phyloP scores from a whole-genome alignment of 306 rosid genomes.

The Cicer chorassanicum region DNA sequence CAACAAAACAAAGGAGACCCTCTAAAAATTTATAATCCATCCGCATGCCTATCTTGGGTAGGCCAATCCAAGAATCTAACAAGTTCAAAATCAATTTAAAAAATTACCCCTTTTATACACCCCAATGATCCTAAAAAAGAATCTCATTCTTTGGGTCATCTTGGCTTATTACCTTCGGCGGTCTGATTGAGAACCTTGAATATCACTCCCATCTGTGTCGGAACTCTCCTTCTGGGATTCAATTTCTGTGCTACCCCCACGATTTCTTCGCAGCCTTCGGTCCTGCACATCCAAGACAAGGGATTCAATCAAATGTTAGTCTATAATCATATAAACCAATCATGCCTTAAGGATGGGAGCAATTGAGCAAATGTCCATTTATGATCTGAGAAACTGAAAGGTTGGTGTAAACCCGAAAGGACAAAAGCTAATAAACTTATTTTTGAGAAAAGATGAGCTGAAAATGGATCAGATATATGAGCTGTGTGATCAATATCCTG shows the following conservation, averaged over 20 bases:
- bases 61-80: conserved; percentile 54
- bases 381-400: conserved; percentile 12
- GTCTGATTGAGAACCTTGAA: conserved; percentile 59
- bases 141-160: conserved; percentile 45
- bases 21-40: background rate
- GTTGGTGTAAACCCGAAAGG: too few species aligned
- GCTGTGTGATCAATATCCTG: conserved; percentile 20
- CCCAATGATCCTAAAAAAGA: conserved; percentile 48
- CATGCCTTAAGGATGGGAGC: conserved; percentile 14
- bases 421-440: too few species aligned
- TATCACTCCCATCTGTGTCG: conserved; percentile 69
- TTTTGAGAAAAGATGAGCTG: too few species aligned
- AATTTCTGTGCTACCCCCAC: conserved; percentile 59
- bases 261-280: conserved; percentile 68
- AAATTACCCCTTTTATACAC: conserved; percentile 49
- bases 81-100: conserved; percentile 45
- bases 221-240: conserved; percentile 71
- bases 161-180: conserved; percentile 53
- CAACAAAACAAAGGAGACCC: conserved; percentile 26
- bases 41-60: conserved; percentile 36
- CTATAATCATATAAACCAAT: conserved; percentile 12
- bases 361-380: conserved; percentile 4
- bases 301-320: conserved; percentile 13
- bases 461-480: background rate
- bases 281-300: conserved; percentile 54